Evolutionary conservation across 371 early-diverging fungal genomes (phyloP).

Genomic region (Nematocida sp.): DNA sequence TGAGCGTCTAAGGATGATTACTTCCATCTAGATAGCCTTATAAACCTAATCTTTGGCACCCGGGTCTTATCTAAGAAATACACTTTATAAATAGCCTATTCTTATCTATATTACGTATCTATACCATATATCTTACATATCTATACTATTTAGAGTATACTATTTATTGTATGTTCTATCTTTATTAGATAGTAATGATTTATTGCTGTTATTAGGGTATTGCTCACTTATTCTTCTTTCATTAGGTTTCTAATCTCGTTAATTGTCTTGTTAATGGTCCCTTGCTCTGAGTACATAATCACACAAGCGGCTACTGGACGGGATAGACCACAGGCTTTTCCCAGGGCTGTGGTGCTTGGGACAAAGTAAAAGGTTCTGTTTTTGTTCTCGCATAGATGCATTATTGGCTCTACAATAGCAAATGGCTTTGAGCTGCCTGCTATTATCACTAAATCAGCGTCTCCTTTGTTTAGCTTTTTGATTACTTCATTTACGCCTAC

Average conservation of each 20-base stretch:
- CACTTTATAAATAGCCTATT: too few species aligned
- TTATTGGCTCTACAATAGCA: conserved; percentile 87
- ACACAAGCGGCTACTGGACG: conserved; percentile 77
- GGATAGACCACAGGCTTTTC: conserved; percentile 92
- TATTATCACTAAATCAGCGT: conserved; percentile 92
- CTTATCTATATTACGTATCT: too few species aligned
- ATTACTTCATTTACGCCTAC: conserved; percentile 99
- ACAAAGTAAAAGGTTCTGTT: conserved; percentile 94
- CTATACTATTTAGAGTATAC: too few species aligned
- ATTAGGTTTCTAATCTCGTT: conserved; percentile 41
- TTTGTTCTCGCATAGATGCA: conserved; percentile 95
- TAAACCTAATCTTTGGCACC: too few species aligned
- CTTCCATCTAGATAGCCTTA: too few species aligned
- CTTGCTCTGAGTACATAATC: conserved; percentile 50
- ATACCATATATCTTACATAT: too few species aligned
- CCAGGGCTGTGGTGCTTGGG: conserved; percentile 84
- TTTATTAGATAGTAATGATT: too few species aligned
- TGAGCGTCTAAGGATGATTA: too few species aligned
- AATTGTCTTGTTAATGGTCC: conserved; percentile 14
- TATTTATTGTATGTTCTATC: too few species aligned
- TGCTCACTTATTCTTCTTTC: conserved; percentile 34
- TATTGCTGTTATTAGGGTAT: too few species aligned
- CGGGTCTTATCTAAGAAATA: too few species aligned
- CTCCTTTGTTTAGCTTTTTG: conserved; percentile 96
- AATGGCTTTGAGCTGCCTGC: conserved; percentile 92